Evolutionary conservation across 1,284 basidiomycete genomes (phyloP).

Genomic region (Ganoderma meredithae): DNA sequence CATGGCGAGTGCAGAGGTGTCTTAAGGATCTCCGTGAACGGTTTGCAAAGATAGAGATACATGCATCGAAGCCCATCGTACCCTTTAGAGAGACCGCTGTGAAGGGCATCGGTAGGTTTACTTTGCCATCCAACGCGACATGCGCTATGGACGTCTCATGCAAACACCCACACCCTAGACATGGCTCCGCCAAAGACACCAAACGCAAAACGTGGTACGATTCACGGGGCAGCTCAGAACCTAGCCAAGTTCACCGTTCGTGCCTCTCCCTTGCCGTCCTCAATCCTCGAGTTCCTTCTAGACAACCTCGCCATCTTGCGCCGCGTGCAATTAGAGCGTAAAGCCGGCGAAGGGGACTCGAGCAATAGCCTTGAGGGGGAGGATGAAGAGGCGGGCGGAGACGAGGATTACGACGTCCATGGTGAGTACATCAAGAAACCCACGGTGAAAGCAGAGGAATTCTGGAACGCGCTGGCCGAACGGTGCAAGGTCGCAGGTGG

Average conservation of each 20-base stretch:
- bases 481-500: slow-evolving; percentile 75
- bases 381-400: slow-evolving; percentile 39
- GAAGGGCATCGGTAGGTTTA: slow-evolving; percentile 68
- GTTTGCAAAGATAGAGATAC: slow-evolving; percentile 93
- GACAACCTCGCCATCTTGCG: slow-evolving; percentile 72
- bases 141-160: background rate
- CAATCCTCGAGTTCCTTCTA: slow-evolving; percentile 77
- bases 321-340: slow-evolving; percentile 58
- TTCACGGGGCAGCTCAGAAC: slow-evolving; percentile 75
- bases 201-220: slow-evolving; percentile 80
- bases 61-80: slow-evolving; percentile 95
- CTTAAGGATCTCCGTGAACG: slow-evolving; percentile 94
- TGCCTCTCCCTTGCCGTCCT: slow-evolving; percentile 79
- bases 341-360: slow-evolving; percentile 41
- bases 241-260: slow-evolving; percentile 87
- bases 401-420: slow-evolving; percentile 54
- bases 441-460: slow-evolving; percentile 75
- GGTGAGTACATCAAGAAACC: slow-evolving; percentile 68
- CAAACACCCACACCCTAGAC: slow-evolving; percentile 51
- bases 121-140: background rate
- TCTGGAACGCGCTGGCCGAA: slow-evolving; percentile 80
- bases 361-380: slow-evolving; percentile 48
- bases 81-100: slow-evolving; percentile 97
- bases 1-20: slow-evolving; percentile 72
- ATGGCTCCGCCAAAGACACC: slow-evolving; percentile 88